These are phyloP conservation scores for Camelina neglecta DNA, from an alignment of 345 rosid species.

Conservation along the genomic window DNA sequence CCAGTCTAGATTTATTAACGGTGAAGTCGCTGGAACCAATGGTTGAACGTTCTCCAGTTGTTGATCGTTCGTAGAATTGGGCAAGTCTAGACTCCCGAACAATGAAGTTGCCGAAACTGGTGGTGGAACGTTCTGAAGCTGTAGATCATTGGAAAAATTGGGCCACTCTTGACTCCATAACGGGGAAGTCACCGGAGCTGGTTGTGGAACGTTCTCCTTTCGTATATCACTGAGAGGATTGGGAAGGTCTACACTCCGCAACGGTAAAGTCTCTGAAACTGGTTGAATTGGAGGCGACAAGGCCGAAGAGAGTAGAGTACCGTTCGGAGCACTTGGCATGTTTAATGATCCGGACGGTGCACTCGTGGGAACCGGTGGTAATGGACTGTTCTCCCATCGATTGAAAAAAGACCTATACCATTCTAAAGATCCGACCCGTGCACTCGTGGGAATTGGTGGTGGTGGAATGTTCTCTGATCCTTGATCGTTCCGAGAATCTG, in stretches of 20 bases:
- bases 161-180: not conserved
- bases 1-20: constrained; percentile 59
- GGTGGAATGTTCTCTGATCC: not conserved
- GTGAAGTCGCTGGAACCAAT: constrained; percentile 46
- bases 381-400: not conserved
- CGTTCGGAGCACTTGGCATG: not conserved
- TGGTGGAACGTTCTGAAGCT: constrained; percentile 2
- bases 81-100: constrained; percentile 57
- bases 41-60: constrained; percentile 8
- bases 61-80: constrained; percentile 39
- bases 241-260: not conserved
- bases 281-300: not conserved
- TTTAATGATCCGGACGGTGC: not conserved
- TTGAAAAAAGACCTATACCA: not conserved
- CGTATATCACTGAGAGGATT: not conserved
- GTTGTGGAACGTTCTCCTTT: constrained; percentile 18
- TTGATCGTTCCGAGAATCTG: not conserved
- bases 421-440: not conserved
- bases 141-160: constrained; percentile 27
- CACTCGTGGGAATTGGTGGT: not conserved
- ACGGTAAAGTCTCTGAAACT: not conserved
- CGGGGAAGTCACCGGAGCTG: constrained; percentile 43
- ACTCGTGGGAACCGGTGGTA: not conserved
- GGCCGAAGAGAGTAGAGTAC: not conserved
- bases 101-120: constrained; percentile 48